These are phyloP conservation scores for Sphagnum fallax DNA, from an alignment of 228 moss, liverwort and hornwort genomes.

Conservation along the genomic window DNA sequence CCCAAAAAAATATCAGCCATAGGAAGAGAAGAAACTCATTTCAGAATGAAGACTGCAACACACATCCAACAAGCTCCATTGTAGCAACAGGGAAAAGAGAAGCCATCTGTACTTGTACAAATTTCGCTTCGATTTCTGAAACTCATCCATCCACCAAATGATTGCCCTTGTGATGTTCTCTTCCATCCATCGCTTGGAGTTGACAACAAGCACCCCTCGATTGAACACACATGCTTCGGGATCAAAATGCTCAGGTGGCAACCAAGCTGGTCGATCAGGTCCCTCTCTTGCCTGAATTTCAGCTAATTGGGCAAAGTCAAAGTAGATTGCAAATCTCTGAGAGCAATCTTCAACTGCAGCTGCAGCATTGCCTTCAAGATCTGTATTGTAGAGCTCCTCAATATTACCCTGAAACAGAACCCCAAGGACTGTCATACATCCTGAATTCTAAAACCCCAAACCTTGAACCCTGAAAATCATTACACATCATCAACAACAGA, in stretches of 20 bases:
- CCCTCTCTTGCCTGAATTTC: conserved; percentile 46
- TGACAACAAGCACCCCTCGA: conserved; percentile 69
- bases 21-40: background rate
- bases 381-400: conserved; percentile 56
- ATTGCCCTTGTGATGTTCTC: conserved; percentile 70
- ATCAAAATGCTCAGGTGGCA: conserved; percentile 53
- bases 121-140: conserved; percentile 37
- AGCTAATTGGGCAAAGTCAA: conserved; percentile 65
- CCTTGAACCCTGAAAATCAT: background rate
- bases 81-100: background rate
- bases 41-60: background rate
- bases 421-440: too few relatives aligned
- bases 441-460: too few relatives aligned
- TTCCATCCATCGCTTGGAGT: conserved; percentile 53
- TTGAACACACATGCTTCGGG: conserved; percentile 73
- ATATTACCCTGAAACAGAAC: conserved; percentile 55
- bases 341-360: conserved; percentile 93
- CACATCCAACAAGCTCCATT: too few relatives aligned
- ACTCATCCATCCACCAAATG: conserved; percentile 95
- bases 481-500: background rate
- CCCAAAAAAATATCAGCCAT: background rate
- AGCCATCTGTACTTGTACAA: conserved; percentile 34
- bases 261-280: conserved; percentile 38
- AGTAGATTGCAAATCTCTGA: conserved; percentile 69
- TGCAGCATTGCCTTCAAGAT: conserved; percentile 64